Conservation (phyloP, 371 early-diverging fungal genomes). For the Rhizopus delemar region DNA sequence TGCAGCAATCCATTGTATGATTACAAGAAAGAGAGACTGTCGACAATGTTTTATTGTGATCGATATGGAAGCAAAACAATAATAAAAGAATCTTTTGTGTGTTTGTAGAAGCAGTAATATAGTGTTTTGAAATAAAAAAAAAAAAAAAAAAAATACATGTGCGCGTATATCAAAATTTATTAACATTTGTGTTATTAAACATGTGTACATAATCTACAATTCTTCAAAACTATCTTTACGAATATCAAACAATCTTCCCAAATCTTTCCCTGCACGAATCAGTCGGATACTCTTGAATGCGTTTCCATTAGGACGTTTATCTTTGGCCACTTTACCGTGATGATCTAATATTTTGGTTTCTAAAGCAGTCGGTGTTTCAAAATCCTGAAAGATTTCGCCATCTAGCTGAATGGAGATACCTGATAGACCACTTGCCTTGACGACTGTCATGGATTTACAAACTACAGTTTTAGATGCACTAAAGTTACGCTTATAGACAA, state of each 20-base stretch:
- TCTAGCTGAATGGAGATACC: constrained; percentile 50
- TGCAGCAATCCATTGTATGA: too few species aligned
- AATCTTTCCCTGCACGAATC: constrained; percentile 46
- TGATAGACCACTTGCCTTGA: constrained; percentile 47
- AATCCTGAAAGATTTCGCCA: constrained; percentile 47
- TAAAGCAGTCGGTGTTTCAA: constrained; percentile 55
- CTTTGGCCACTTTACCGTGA: constrained; percentile 49
- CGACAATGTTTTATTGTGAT: too few species aligned
- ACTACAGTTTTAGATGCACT: constrained; percentile 54
- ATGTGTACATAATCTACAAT: neutral
- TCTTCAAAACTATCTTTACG: constrained; percentile 47
- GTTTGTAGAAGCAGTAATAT: too few species aligned
- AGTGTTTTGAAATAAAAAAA: too few species aligned
- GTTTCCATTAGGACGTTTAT: constrained; percentile 56
- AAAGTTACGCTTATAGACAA: constrained; percentile 55
- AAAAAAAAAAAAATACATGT: too few species aligned
- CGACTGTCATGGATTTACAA: constrained; percentile 50
- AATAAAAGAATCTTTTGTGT: too few species aligned
- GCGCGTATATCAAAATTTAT: too few species aligned
- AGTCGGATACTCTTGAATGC: constrained; percentile 55
- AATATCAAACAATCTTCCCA: constrained; percentile 56
- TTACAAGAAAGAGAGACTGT: too few species aligned
- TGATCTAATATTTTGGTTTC: constrained; percentile 57
- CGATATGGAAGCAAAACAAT: too few species aligned
- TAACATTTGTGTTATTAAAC: too few species aligned